Percentiles rank a stretch among this genome's conserved stretches.
These are phyloP conservation scores for Skeletonema menzelii DNA, from an alignment of 108 stramenopile genomes.

Conservation along the genomic window DNA sequence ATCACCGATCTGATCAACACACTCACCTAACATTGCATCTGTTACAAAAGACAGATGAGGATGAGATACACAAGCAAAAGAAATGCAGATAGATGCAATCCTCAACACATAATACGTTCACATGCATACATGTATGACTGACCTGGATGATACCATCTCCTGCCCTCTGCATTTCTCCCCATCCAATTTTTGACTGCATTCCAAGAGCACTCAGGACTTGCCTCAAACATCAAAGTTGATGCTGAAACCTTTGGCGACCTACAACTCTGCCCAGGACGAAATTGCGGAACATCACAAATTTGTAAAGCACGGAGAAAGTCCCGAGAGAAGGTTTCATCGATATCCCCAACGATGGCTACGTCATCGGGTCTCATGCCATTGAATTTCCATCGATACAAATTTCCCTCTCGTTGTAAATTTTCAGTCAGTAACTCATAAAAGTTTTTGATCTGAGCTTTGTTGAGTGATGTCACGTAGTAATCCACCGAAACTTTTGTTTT, in stretches of 20 bases:
- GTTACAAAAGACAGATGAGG: not conserved
- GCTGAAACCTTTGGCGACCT: conserved; percentile 20
- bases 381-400: conserved; percentile 50
- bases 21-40: conserved; percentile 50
- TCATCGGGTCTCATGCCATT: conserved; percentile 61
- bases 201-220: conserved; percentile 45
- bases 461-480: conserved; percentile 21
- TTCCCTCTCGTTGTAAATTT: conserved; percentile 46
- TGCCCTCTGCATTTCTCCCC: too few species aligned
- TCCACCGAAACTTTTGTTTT: conserved; percentile 38
- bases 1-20: conserved; percentile 53
- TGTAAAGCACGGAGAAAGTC: conserved; percentile 62
- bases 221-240: conserved; percentile 47
- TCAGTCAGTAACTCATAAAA: too few species aligned
- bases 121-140: not conserved
- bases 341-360: conserved; percentile 54
- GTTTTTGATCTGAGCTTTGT: too few species aligned
- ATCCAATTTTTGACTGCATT: too few species aligned
- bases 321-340: conserved; percentile 56
- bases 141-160: conserved; percentile 55
- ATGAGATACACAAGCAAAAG: not conserved
- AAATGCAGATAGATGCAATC: too few species aligned
- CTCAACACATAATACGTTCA: too few species aligned
- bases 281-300: conserved; percentile 52
- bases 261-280: conserved; percentile 28